phyloP scores from a whole-genome alignment of 2,329 filamentous ascomycete genomes.

The Pseudocercospora fuligena region DNA sequence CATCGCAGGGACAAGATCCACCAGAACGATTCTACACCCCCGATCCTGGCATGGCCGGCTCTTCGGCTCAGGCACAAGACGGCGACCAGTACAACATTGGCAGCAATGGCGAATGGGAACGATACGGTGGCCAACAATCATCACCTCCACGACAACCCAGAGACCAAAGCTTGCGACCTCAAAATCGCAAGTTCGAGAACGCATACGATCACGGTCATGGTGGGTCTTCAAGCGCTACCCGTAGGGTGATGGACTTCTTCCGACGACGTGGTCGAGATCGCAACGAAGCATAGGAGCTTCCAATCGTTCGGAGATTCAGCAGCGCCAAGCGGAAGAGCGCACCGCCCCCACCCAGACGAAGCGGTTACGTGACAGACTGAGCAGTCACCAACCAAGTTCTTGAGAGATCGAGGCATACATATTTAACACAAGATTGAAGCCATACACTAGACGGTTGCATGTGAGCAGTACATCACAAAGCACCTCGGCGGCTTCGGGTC shows the following conservation, averaged over 20 bases:
- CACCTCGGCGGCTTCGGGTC: neutral
- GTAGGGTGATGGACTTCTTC: constrained; percentile 98
- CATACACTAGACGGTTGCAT: constrained; percentile 10
- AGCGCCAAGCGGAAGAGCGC: constrained; percentile 15
- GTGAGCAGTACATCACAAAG: constrained; percentile 6
- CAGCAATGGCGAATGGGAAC: constrained; percentile 33
- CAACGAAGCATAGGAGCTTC: constrained; percentile 29
- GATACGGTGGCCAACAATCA: constrained; percentile 43
- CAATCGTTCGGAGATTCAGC: constrained; percentile 22
- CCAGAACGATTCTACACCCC: constrained; percentile 41
- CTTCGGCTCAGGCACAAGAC: constrained; percentile 20
- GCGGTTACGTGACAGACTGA: constrained; percentile 14
- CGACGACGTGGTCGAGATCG: constrained; percentile 75
- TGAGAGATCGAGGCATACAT: constrained; percentile 2
- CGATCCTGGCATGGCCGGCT: constrained; percentile 23
- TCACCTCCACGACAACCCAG: constrained; percentile 49
- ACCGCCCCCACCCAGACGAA: neutral
- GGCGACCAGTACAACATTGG: constrained; percentile 40
- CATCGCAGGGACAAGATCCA: constrained; percentile 31
- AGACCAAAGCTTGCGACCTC: constrained; percentile 64
- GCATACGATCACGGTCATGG: constrained; percentile 81
- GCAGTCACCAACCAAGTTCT: neutral
- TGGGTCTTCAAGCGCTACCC: constrained; percentile 83
- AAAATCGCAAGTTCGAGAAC: constrained; percentile 83
- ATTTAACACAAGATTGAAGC: neutral